These are phyloP conservation scores for Pelargonium citronellum DNA, from an alignment of 441 rosid genomes.

Conservation along the genomic window DNA sequence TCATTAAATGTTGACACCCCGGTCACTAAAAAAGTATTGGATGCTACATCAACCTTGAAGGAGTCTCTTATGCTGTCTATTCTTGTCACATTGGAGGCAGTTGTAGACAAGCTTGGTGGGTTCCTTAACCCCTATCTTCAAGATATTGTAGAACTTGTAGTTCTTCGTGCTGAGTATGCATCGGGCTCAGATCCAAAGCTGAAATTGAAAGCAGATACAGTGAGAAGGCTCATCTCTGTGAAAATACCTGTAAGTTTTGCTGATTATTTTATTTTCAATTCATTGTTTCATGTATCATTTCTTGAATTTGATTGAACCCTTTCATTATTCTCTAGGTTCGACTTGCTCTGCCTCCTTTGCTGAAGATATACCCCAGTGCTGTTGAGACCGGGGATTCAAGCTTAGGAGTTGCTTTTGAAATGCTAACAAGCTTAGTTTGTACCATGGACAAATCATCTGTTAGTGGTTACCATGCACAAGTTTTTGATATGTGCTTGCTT, in stretches of 20 bases:
- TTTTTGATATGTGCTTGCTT: slow-evolving; percentile 76
- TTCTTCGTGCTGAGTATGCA: slow-evolving; percentile 55
- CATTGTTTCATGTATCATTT: slow-evolving; percentile 1
- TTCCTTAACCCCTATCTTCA: slow-evolving; percentile 85
- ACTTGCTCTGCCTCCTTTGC: slow-evolving; percentile 73
- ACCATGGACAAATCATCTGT: slow-evolving; percentile 77
- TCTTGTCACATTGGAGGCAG: slow-evolving; percentile 73
- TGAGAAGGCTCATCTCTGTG: slow-evolving; percentile 62
- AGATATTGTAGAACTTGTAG: slow-evolving; percentile 57
- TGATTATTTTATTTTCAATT: neutral
- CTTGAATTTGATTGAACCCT: slow-evolving; percentile 12
- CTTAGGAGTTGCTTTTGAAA: slow-evolving; percentile 66
- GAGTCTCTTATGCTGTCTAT: slow-evolving; percentile 54
- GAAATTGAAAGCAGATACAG: slow-evolving; percentile 59
- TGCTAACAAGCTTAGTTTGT: slow-evolving; percentile 54
- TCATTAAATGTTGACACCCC: slow-evolving; percentile 20
- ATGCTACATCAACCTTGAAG: slow-evolving; percentile 21
- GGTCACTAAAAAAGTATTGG: slow-evolving; percentile 24
- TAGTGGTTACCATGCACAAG: slow-evolving; percentile 51
- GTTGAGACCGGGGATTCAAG: slow-evolving; percentile 73
- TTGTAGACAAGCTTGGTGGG: slow-evolving; percentile 86
- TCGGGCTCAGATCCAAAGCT: slow-evolving; percentile 55
- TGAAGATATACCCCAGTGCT: slow-evolving; percentile 57
- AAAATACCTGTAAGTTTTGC: slow-evolving; percentile 71
- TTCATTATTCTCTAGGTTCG: slow-evolving; percentile 56